Evolutionary conservation across 2,329 filamentous ascomycete genomes (phyloP), one percentile per base, ranked within the genome.

Genomic region (Didymella lethalis): DNA sequence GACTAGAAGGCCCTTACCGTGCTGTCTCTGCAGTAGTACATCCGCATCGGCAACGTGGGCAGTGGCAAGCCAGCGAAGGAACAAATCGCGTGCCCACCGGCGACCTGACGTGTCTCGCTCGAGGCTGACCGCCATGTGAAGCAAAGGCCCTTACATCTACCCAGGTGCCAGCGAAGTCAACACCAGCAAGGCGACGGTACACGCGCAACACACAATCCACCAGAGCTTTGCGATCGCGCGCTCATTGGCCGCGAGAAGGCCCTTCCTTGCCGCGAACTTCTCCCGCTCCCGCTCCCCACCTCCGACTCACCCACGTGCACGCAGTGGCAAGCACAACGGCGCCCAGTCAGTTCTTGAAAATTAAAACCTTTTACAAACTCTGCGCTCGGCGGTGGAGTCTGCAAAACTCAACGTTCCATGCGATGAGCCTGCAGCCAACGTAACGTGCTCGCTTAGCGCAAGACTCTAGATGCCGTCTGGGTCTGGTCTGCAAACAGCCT

Each of bases 211-310:
- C 26, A 51, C 20, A 32, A 25, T 40, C 40, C 38, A 23, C 23
- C 32, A 40, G 34, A 46, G 48, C 40, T 57, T 51, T 57, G 54
- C 54, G 54, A 38, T 57, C 43, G 48, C 14, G 11, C 48, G 54
- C 43, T 57, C 43, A 57, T 57, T 57, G 54, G 54, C 36, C 11
- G 12, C 25, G 41, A 48, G 48, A 53, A 57, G 54, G 54, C 54
- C 48, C 55, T 57, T 52, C 26, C 44, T 23, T 23, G 23, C 38
- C 47, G 32, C 20, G n/a, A 41, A 38, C 7, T 53, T 44, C 45
- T 53, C 36, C 38, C 55, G 44, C 48, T 57, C 36, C 48, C 48
- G 48, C 43, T 26, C 28, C 45, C 34, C 36, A 40, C 36, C 36
- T 20, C 18, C 18, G 18, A 18, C 18, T 18, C 18, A 18, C 18